Evolutionary conservation across 768 basidiomycete species (phyloP).

Genomic region (Trametes elegans): DNA sequence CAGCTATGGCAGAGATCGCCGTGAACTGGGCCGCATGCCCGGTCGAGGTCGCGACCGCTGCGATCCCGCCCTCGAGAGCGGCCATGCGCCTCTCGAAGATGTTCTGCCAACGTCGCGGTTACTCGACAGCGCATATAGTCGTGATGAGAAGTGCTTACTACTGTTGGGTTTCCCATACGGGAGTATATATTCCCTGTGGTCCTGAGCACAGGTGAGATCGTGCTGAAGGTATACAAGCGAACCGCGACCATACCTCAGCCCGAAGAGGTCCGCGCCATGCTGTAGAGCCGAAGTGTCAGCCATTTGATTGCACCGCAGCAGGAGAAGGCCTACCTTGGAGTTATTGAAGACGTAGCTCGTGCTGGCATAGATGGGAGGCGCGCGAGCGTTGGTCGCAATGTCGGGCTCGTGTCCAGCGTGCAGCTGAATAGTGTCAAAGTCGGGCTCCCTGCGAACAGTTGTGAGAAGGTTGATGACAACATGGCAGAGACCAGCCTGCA

Average conservation of each 20-base stretch:
- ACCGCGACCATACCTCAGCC: conserved; percentile 40
- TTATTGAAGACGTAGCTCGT: conserved; percentile 76
- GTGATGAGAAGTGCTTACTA: conserved; percentile 51
- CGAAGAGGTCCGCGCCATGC: conserved; percentile 76
- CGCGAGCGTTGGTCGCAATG: conserved; percentile 66
- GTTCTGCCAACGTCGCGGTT: conserved; percentile 51
- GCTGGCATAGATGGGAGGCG: conserved; percentile 74
- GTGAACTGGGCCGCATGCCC: conserved; percentile 81
- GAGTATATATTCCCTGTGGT: conserved; percentile 59
- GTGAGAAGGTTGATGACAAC: too few species aligned
- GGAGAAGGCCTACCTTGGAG: conserved; percentile 43
- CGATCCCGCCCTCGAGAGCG: conserved; percentile 74
- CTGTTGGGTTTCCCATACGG: conserved; percentile 67
- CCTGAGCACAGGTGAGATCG: conserved; percentile 20
- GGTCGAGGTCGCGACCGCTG: conserved; percentile 70
- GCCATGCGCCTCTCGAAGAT: conserved; percentile 81
- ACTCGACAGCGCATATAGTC: too few species aligned
- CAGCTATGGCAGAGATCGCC: conserved; percentile 58
- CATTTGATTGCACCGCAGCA: not conserved
- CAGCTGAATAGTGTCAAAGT: conserved; percentile 80
- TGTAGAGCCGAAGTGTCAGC: conserved; percentile 23
- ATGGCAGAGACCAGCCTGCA: too few species aligned
- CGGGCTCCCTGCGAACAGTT: conserved; percentile 42
- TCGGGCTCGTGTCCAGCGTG: conserved; percentile 74
- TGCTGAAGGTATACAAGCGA: not conserved